These are phyloP conservation scores for Talaromyces rugulosus DNA, from an alignment of 2,329 filamentous ascomycete genomes.

Conservation along the genomic window DNA sequence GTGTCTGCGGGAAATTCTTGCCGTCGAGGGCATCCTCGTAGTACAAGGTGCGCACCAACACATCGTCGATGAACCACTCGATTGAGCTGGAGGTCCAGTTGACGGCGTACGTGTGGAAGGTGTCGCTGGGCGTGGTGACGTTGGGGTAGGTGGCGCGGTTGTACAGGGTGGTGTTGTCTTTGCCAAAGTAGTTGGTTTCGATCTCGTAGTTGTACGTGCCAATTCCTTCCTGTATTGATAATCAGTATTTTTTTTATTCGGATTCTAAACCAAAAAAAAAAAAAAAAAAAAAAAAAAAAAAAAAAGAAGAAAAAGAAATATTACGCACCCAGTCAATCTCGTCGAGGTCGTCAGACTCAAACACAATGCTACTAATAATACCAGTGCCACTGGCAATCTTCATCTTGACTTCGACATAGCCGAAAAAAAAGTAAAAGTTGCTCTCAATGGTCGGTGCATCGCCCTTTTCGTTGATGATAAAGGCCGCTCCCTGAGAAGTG, in stretches of 20 bases:
- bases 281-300: not conserved
- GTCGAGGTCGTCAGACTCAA: slow-evolving; percentile 87
- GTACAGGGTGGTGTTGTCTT: slow-evolving; percentile 73
- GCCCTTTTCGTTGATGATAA: slow-evolving; percentile 71
- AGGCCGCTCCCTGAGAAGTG: slow-evolving; percentile 67
- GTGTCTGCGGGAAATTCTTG: slow-evolving; percentile 65
- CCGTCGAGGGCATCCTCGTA: slow-evolving; percentile 57
- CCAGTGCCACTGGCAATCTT: slow-evolving; percentile 84
- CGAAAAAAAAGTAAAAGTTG: slow-evolving; percentile 98
- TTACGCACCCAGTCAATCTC: slow-evolving; percentile 94
- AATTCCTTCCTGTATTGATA: slow-evolving; percentile 28
- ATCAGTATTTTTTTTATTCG: slow-evolving; percentile 1
- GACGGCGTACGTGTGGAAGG: slow-evolving; percentile 47
- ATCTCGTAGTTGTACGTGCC: slow-evolving; percentile 33
- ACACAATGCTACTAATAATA: slow-evolving; percentile 85
- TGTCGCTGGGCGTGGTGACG: slow-evolving; percentile 52
- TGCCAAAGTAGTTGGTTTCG: slow-evolving; percentile 95
- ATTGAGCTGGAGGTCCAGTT: slow-evolving; percentile 64
- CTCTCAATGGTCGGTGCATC: slow-evolving; percentile 83
- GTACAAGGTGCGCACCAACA: slow-evolving; percentile 57
- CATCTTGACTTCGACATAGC: slow-evolving; percentile 77
- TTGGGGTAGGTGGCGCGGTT: slow-evolving; percentile 79
- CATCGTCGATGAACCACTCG: slow-evolving; percentile 62
- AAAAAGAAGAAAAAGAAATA: not conserved
- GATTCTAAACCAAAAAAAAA: not conserved